Evolutionary conservation across 1,284 basidiomycete genomes (phyloP), one percentile per base, ranked within the genome.

Genomic region (Ceratobasidium papillatum): DNA sequence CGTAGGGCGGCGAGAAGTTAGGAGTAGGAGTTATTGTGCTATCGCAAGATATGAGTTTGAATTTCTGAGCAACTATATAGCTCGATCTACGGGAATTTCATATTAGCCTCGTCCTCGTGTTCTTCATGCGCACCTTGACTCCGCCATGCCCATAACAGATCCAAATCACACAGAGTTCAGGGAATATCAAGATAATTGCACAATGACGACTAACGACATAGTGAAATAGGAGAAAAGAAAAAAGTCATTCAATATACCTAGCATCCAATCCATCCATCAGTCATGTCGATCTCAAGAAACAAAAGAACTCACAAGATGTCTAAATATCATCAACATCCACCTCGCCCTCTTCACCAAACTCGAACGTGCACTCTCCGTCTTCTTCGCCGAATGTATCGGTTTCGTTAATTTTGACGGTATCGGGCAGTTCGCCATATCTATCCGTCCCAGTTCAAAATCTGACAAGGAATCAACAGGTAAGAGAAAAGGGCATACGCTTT

Each of bases 391-490:
- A 95, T 36, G 90, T 91, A 80, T 96, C 95, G 52, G 94, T 96
- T 86, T 99, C 98, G 86, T 97, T 98, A 87, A 99, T 98, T 87
- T 98, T 98, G 80, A 96, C 96, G 80, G 94, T 96, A 83, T 97
- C 95, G 47, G 98, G 98, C 71, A 99, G 88, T 83, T 99, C 98
- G 74, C 98, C 77, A 56, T 77, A 77, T n/a, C 65, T 68, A 68
- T 34, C 25, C 17, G 17, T 36, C 7, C 14, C n/a, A 63, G 61
- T 5, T 45, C 5, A 63, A 61, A 17, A 5, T 25, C 9, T 19
- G 32, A n/a, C 17, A 27, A 49, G 27, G 36, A 22, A 32, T 11
- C 25, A 25, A n/a, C 3, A 27, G 36, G 59, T 4, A 5, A 49
- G 36, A 51, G 22, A 62, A 36, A 25, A 14, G 77, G 5, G n/a